Conservation (phyloP, 768 basidiomycete genomes). For the Favolaschia claudopus region DNA sequence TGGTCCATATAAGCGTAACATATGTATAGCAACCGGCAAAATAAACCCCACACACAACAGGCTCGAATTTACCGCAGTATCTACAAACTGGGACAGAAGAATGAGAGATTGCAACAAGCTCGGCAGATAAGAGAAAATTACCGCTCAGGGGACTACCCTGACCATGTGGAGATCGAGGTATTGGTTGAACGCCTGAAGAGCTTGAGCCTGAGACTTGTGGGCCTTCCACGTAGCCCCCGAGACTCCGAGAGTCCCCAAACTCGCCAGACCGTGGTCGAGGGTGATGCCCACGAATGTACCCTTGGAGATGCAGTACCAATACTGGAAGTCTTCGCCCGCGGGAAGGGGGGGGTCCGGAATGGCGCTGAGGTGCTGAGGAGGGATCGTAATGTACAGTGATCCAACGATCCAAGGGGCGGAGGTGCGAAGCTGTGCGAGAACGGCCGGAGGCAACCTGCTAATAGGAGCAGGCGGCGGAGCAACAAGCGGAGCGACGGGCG, state of each 20-base stretch:
- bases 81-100: no score
- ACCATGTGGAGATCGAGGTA: neutral
- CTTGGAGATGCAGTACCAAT: constrained; percentile 10
- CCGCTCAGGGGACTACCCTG: neutral
- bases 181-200: neutral
- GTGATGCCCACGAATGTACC: neutral
- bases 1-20: no score
- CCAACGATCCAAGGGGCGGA: neutral
- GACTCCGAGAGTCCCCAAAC: neutral
- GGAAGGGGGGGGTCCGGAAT: neutral
- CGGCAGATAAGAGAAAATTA: no score
- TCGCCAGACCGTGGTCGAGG: neutral
- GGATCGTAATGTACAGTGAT: neutral
- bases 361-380: neutral
- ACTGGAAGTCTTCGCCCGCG: neutral
- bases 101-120: no score
- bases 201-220: constrained; percentile 2
- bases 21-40: no score
- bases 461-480: no score
- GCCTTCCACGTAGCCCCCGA: neutral
- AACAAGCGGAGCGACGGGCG: neutral
- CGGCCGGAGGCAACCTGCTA: neutral
- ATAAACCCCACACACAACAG: no score
- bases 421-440: neutral
- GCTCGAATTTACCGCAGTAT: no score